Evolutionary conservation across 495 filamentous ascomycete species (phyloP).

Genomic region (Beverwykella pulmonaria): DNA sequence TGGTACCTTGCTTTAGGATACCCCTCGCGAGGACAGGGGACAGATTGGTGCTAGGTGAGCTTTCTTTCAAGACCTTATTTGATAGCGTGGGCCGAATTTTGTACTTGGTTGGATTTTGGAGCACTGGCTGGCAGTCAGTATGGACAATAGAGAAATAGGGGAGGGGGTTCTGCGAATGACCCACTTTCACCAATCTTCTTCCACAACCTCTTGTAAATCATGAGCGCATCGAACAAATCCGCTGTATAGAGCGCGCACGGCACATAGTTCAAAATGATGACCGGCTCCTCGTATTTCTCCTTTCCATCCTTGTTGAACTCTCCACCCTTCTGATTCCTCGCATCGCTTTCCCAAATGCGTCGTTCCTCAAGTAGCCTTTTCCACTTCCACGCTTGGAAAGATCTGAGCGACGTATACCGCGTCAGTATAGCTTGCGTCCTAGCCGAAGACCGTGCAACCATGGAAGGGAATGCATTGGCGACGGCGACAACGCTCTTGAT

Average conservation of each 20-base stretch:
- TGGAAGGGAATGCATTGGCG: slow-evolving; percentile 44
- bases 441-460: slow-evolving; percentile 42
- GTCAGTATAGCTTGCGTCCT: slow-evolving; percentile 43
- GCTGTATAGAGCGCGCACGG: slow-evolving; percentile 45
- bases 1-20: not conserved
- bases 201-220: slow-evolving; percentile 44
- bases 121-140: slow-evolving; percentile 24
- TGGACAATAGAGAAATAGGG: not conserved
- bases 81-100: slow-evolving; percentile 12
- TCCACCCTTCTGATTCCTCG: slow-evolving; percentile 29
- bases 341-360: slow-evolving; percentile 20
- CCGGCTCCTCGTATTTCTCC: slow-evolving; percentile 35
- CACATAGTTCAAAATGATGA: slow-evolving; percentile 43
- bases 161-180: not conserved
- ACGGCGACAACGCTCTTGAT: slow-evolving; percentile 39
- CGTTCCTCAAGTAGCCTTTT: slow-evolving; percentile 16
- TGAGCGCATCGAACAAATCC: slow-evolving; percentile 45
- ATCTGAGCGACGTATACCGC: slow-evolving; percentile 40
- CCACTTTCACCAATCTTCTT: slow-evolving; percentile 38
- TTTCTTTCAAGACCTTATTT: slow-evolving; percentile 11
- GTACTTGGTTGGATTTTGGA: slow-evolving; percentile 31
- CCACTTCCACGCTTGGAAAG: slow-evolving; percentile 43
- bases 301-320: slow-evolving; percentile 32
- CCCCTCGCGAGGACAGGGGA: slow-evolving; percentile 10
- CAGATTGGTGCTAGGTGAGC: not conserved